A percentile compares a stretch with the other conserved stretches of the same genome.
These are phyloP conservation scores for Rhododendron vialii DNA, from an alignment of 148 eudicot species.

Conservation along the genomic window DNA sequence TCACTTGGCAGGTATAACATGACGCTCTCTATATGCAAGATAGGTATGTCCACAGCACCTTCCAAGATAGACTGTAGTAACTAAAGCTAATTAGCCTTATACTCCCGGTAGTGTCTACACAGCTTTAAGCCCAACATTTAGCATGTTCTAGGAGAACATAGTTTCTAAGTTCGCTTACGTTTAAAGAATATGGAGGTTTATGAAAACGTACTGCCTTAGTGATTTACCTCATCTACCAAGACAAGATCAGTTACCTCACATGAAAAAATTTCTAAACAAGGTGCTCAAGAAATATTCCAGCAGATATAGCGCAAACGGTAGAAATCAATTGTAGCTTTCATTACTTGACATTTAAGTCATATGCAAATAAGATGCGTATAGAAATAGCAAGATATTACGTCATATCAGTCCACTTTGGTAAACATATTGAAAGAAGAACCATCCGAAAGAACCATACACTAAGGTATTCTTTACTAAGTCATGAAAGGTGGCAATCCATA, in stretches of 20 bases:
- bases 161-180: not conserved
- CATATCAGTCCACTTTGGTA: not conserved
- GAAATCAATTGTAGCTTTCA: not conserved
- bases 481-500: not conserved
- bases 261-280: not conserved
- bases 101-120: not conserved
- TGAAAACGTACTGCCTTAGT: not conserved
- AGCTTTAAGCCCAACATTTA: not conserved
- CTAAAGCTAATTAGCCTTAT: not conserved
- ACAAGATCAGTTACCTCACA: not conserved
- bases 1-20: not conserved
- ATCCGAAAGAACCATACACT: not conserved
- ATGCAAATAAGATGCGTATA: not conserved
- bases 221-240: not conserved
- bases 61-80: not conserved
- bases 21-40: not conserved
- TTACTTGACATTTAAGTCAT: not conserved
- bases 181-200: not conserved
- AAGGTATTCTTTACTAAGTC: not conserved
- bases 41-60: not conserved
- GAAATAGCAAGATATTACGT: not conserved
- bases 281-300: not conserved
- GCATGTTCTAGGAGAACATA: not conserved
- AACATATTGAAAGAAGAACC: not conserved
- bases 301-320: not conserved